These are phyloP conservation scores for Venturia oleaginea DNA, from an alignment of 2,329 filamentous ascomycete genomes.

Conservation along the genomic window DNA sequence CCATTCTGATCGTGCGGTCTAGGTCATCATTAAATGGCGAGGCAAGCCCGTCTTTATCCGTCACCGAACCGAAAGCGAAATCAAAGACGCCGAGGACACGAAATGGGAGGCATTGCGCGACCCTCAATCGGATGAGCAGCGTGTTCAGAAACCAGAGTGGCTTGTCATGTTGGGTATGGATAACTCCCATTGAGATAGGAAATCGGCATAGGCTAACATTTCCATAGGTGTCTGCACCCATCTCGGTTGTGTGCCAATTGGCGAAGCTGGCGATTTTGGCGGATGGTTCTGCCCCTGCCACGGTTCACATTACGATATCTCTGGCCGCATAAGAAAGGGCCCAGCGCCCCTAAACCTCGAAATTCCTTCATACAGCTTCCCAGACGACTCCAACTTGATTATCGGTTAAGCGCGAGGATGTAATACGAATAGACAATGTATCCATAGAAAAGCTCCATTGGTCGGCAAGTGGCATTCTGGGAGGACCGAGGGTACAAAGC, in stretches of 20 bases:
- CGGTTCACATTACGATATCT: slow-evolving; percentile 99
- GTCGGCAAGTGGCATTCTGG: neutral
- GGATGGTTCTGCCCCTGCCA: slow-evolving; percentile 99
- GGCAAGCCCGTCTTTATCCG: slow-evolving; percentile 99
- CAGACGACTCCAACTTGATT: slow-evolving; percentile 76
- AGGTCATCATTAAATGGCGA: slow-evolving; percentile 99
- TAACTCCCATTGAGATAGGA: neutral
- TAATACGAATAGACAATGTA: slow-evolving; percentile 9
- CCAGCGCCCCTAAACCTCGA: slow-evolving; percentile 97
- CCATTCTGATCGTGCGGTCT: slow-evolving; percentile 8
- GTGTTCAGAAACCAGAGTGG: slow-evolving; percentile 98
- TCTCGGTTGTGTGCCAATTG: slow-evolving; percentile 97
- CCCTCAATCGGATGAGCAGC: slow-evolving; percentile 81
- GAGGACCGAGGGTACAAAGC: neutral
- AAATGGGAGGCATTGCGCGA: slow-evolving; percentile 79
- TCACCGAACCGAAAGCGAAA: slow-evolving; percentile 88
- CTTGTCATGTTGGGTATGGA: slow-evolving; percentile 86
- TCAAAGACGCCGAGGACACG: slow-evolving; percentile 85
- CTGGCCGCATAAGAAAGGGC: slow-evolving; percentile 93
- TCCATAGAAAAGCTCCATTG: slow-evolving; percentile 2
- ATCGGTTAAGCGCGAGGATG: slow-evolving; percentile 63
- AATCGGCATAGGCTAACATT: slow-evolving; percentile 20
- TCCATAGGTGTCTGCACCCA: slow-evolving; percentile 88
- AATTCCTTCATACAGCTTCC: slow-evolving; percentile 86
- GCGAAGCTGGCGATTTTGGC: slow-evolving; percentile 94